Conservation (phyloP, 306 rosid genomes). For the Castanea sativa region DNA sequence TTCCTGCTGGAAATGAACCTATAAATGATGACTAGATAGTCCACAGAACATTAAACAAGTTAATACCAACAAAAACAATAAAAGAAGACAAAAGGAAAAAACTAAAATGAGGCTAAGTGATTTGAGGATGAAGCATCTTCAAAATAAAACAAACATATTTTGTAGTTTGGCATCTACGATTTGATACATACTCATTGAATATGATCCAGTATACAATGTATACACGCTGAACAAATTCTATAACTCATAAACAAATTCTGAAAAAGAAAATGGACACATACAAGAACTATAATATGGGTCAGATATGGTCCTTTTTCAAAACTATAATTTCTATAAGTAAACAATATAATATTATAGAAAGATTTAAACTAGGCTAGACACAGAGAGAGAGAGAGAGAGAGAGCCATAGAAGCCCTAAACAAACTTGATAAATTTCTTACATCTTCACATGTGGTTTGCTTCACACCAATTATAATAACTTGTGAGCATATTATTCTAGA, state of each 20-base stretch:
- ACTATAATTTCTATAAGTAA: not conserved
- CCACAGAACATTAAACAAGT: constrained; percentile 24
- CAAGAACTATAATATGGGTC: too few species aligned
- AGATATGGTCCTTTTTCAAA: too few species aligned
- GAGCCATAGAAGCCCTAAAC: too few species aligned
- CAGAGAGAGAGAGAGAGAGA: not conserved
- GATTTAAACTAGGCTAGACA: not conserved
- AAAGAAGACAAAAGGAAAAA: constrained; percentile 4
- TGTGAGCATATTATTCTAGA: not conserved
- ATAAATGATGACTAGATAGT: constrained; percentile 51
- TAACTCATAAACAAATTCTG: not conserved
- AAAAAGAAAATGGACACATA: not conserved
- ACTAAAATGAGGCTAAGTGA: not conserved
- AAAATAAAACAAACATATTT: not conserved
- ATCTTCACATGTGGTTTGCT: too few species aligned
- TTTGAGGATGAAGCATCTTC: not conserved
- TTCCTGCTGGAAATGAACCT: constrained; percentile 56
- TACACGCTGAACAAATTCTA: not conserved
- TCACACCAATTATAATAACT: not conserved
- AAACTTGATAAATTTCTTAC: too few species aligned
- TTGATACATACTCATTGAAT: not conserved
- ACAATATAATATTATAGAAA: not conserved
- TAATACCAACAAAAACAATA: constrained; percentile 17
- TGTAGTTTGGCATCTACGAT: not conserved
- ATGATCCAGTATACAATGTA: not conserved